Conservation (phyloP, 108 stramenopile genomes). For the Cyclotella baltica region DNA sequence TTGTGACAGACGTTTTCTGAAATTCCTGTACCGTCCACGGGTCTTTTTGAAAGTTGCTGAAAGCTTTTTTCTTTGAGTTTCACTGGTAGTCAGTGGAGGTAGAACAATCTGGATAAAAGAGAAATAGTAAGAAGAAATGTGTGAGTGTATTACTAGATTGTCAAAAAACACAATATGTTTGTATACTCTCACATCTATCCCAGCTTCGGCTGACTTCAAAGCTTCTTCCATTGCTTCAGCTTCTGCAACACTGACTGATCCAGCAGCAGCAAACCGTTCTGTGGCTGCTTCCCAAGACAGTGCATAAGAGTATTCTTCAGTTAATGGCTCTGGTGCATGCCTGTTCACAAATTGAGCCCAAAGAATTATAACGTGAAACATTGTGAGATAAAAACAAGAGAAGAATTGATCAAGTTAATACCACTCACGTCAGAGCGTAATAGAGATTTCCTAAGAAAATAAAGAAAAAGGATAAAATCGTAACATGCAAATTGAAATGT, state of each 20-base stretch:
- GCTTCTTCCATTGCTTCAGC: constrained; percentile 68
- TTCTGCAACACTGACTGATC: constrained; percentile 71
- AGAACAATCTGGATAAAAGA: constrained; percentile 61
- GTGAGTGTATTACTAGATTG: not conserved
- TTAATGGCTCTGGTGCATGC: constrained; percentile 84
- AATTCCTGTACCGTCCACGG: constrained; percentile 67
- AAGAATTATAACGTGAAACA: no score
- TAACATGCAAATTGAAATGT: not conserved
- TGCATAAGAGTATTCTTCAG: constrained; percentile 65
- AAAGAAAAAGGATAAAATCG: not conserved
- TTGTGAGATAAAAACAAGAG: no score
- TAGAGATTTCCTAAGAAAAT: constrained; percentile 67
- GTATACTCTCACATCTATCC: constrained; percentile 67
- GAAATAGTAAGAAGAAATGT: not conserved
- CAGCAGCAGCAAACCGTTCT: constrained; percentile 77
- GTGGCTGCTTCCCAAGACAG: constrained; percentile 91
- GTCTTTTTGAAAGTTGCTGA: constrained; percentile 59
- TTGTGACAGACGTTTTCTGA: constrained; percentile 68
- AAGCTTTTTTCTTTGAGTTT: constrained; percentile 57
- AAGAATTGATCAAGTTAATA: no score
- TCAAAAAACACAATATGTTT: not conserved
- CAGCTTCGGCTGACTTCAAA: constrained; percentile 60
- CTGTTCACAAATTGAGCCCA: no score
- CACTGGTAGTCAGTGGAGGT: constrained; percentile 72
- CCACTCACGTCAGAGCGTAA: constrained; percentile 83